phyloP scores from a whole-genome alignment of 1,284 basidiomycete species.

The Vanrija pseudolonga region DNA sequence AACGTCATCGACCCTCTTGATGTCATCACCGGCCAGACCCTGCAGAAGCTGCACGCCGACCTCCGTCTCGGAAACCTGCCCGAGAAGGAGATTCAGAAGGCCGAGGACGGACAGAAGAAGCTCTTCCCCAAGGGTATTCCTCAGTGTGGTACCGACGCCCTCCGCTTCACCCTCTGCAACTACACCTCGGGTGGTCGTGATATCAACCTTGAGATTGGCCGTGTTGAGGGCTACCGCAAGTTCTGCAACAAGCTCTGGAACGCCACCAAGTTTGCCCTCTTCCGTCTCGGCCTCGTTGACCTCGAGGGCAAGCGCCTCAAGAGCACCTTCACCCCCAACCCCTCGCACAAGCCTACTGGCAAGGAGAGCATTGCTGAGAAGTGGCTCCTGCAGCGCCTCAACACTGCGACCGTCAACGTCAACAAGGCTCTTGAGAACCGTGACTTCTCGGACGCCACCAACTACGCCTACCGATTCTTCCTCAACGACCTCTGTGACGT shows the following conservation, averaged over 20 bases:
- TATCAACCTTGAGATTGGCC: conserved; percentile 91
- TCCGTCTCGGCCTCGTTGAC: conserved; percentile 68
- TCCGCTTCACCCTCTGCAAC: conserved; percentile 91
- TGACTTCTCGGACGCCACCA: conserved; percentile 91
- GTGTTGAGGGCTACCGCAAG: conserved; percentile 99
- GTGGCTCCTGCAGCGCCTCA: conserved; percentile 95
- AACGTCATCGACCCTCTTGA: conserved; percentile 98
- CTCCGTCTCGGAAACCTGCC: conserved; percentile 89
- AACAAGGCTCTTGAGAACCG: conserved; percentile 73
- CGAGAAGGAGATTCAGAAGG: conserved; percentile 87
- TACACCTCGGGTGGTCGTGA: conserved; percentile 86
- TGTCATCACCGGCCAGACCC: conserved; percentile 80
- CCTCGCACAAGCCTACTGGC: conserved; percentile 72
- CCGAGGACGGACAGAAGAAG: conserved; percentile 94
- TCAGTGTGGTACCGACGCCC: conserved; percentile 94
- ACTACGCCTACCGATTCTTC: conserved; percentile 89
- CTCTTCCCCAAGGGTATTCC: conserved; percentile 99
- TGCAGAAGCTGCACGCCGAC: conserved; percentile 84
- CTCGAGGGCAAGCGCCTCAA: conserved; percentile 44
- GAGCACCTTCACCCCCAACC: conserved; percentile 69
- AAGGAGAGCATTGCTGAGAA: conserved; percentile 87
- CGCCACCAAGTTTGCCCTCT: conserved; percentile 96
- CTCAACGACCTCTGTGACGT: conserved; percentile 97
- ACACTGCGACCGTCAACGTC: conserved; percentile 71
- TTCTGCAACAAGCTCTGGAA: conserved; percentile 99